A percentile compares a stretch with the other conserved stretches of the same genome.
phyloP scores from a whole-genome alignment of 2,329 filamentous ascomycete species.

The Colletotrichum tropicicola region DNA sequence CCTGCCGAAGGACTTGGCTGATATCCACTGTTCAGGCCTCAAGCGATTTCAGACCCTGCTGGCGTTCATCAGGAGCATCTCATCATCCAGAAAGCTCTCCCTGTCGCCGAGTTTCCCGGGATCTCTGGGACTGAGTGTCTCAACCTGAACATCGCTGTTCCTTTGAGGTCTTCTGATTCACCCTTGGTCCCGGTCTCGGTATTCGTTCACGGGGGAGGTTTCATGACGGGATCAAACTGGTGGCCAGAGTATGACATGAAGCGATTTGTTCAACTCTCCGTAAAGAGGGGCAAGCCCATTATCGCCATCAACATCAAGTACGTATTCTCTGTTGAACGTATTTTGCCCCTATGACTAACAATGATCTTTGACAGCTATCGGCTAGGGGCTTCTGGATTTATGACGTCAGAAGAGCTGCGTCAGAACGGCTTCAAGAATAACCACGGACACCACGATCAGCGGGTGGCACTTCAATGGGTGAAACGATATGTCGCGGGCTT shows the following conservation, averaged over 20 bases:
- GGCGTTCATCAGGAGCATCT: constrained; percentile 55
- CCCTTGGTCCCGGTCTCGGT: constrained; percentile 58
- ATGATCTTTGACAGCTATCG: constrained; percentile 51
- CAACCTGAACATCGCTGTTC: constrained; percentile 60
- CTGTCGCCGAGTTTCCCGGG: constrained; percentile 42
- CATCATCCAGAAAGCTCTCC: constrained; percentile 57
- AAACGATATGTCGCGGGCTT: constrained; percentile 42
- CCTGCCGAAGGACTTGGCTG: neutral
- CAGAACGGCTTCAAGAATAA: constrained; percentile 54
- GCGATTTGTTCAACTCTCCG: constrained; percentile 53
- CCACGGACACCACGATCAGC: constrained; percentile 51
- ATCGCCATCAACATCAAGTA: constrained; percentile 56
- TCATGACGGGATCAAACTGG: constrained; percentile 56
- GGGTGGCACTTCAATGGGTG: constrained; percentile 43
- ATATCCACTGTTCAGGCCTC: constrained; percentile 36
- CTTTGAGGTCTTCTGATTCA: constrained; percentile 33
- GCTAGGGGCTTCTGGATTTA: constrained; percentile 50
- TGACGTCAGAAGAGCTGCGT: constrained; percentile 57
- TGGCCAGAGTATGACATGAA: constrained; percentile 61
- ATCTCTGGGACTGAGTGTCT: constrained; percentile 59
- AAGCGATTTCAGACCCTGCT: constrained; percentile 46
- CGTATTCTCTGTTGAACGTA: neutral
- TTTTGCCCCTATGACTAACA: neutral
- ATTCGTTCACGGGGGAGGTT: constrained; percentile 63
- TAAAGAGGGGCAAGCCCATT: constrained; percentile 52